phyloP scores from a whole-genome alignment of 2,329 filamentous ascomycete species.

The Cladophialophora immunda region DNA sequence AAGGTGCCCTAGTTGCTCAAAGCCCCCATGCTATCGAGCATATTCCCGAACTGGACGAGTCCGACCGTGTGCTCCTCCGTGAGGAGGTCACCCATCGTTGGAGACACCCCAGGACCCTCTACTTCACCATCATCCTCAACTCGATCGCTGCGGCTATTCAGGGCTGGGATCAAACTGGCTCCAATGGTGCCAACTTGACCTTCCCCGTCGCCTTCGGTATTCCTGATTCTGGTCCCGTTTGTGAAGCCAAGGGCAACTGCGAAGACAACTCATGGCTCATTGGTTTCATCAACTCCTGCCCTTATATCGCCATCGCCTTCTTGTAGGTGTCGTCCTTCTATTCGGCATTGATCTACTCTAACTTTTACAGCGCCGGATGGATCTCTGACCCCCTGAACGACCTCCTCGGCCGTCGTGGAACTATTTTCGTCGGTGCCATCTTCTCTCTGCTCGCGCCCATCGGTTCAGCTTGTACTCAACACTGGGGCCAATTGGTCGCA shows the following conservation, averaged over 20 bases:
- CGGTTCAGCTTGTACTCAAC: slow-evolving; percentile 69
- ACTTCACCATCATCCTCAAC: slow-evolving; percentile 59
- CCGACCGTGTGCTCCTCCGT: slow-evolving; percentile 53
- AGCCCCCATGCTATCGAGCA: slow-evolving; percentile 70
- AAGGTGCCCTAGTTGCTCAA: slow-evolving; percentile 78
- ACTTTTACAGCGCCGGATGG: slow-evolving; percentile 66
- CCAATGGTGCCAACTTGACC: slow-evolving; percentile 62
- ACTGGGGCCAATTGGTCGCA: slow-evolving; percentile 66
- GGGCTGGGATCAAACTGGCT: slow-evolving; percentile 57
- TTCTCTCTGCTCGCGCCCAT: slow-evolving; percentile 74
- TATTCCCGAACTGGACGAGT: slow-evolving; percentile 66
- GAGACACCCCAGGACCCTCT: slow-evolving; percentile 57
- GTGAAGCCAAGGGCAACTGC: slow-evolving; percentile 45
- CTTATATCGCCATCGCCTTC: slow-evolving; percentile 62
- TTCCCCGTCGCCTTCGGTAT: slow-evolving; percentile 61
- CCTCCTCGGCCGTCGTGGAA: slow-evolving; percentile 66
- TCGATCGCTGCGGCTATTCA: slow-evolving; percentile 62
- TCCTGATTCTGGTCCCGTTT: slow-evolving; percentile 43
- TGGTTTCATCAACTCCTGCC: slow-evolving; percentile 71
- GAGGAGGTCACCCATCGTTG: slow-evolving; percentile 58
- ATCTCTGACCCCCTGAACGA: slow-evolving; percentile 71
- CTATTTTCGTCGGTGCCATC: slow-evolving; percentile 70
- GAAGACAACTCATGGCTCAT: slow-evolving; percentile 65
- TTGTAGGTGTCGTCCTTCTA: slow-evolving; percentile 49
- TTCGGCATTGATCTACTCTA: slow-evolving; percentile 23